Base-by-base conservation (phyloP, 345 rosid species). In the Kandelia obovata region DNA sequence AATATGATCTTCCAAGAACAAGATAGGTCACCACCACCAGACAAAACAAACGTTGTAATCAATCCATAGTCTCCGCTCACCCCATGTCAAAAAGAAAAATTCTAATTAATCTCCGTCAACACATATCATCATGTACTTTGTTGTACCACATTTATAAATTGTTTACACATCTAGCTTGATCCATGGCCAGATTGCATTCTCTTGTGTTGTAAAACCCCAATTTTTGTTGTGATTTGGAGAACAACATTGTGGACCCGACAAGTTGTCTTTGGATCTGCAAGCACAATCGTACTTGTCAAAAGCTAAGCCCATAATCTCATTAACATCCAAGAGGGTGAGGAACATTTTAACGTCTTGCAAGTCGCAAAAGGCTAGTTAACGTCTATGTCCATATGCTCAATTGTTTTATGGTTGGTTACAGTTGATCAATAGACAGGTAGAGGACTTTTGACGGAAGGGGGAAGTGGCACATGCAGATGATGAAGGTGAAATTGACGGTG, bases 401-500 rank as follows among this genome's bases (percentile, higher is more conserved):
- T 43, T 43, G 49, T 43, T 43, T 13, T 13, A 43, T 3, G 49
- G 49, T 43, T 43, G 49, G 49, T 3, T 13, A 43, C 49, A 43
- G 17, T 43, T 43, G 17, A 43, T 16, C 5, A 2, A 3, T 43
- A 43, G 47, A 34, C 49, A 1, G 27, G 53, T 26, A 55, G 23
- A 15, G 20, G 52, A 23, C 8, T 25, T 2, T 15, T 1, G 31
- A 11, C 49, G 21, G 47, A 9, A 43, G 37, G 23, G 37, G 30
- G 61, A 58, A 39, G 26, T 20, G 31, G 65, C 76, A 58, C 61
- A 1, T 20, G 69, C 80, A 61, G 66, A 76, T 70, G 80, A 70
- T 59, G 64, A 35, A 4, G 58, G 55, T 71, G 75, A 70, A 55
- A 31, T 2, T 27, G 68, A 69, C 75, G 83, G 81, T 82, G 75